Evolutionary conservation across 2,329 filamentous ascomycete genomes (phyloP).

Genomic region (Xylariaceae sp.): DNA sequence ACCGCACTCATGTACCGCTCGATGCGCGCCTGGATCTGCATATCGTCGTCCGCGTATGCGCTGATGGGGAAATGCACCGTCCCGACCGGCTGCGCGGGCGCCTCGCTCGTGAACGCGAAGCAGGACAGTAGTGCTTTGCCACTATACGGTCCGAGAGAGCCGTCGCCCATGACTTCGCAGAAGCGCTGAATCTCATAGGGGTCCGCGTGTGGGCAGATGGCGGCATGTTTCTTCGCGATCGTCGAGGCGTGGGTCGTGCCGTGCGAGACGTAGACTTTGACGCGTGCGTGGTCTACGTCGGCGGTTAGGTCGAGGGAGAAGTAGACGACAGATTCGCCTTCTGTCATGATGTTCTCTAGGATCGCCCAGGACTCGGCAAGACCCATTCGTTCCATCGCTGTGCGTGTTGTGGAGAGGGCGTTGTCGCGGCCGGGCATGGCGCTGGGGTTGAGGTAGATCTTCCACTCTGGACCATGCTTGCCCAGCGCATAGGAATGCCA

Average conservation of each 20-base stretch:
- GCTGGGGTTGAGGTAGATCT: constrained; percentile 19
- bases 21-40: constrained; percentile 11
- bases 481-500: constrained; percentile 15
- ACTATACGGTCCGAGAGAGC: constrained; percentile 11
- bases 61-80: constrained; percentile 20
- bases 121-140: constrained; percentile 16
- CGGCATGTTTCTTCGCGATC: constrained; percentile 13
- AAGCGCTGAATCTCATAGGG: constrained; percentile 21
- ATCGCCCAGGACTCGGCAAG: constrained; percentile 5
- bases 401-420: constrained; percentile 5
- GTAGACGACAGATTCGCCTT: constrained; percentile 15
- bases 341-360: constrained; percentile 6
- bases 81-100: constrained; percentile 4
- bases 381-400: constrained; percentile 16
- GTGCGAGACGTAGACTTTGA: constrained; percentile 19
- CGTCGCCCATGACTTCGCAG: constrained; percentile 12
- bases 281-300: constrained; percentile 7
- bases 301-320: constrained; percentile 17
- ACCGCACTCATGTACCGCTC: constrained; percentile 13
- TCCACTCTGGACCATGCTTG: constrained; percentile 16
- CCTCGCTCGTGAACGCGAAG: constrained; percentile 17
- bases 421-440: neutral
- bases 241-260: constrained; percentile 2
- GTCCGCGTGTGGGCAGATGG: constrained; percentile 11
- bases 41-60: constrained; percentile 14